Base-by-base conservation (phyloP, 1,284 basidiomycete species). In the Phlebopus sp. region DNA sequence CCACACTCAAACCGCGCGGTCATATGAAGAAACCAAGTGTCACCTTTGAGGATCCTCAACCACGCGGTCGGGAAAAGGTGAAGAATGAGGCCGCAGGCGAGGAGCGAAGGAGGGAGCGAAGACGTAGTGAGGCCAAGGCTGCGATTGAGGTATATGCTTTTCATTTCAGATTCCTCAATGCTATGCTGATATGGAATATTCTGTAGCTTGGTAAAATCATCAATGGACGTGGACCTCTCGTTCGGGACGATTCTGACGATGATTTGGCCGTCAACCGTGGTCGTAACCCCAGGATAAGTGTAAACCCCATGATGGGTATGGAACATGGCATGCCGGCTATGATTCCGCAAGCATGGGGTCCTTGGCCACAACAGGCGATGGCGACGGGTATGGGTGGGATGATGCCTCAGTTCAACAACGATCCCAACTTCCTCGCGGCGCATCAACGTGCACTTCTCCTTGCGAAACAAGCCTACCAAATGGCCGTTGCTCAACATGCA, bases 391-490 rank as follows among this genome's bases (percentile, higher is more conserved):
- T 59, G 57, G 25, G 25, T 8, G 47, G 55, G 18, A 59, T 69
- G 56, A 53, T 60, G 36, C 63, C 67, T 14, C 68, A 64, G 37
- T 54, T 64, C 4, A 55, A 43, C 56, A 52, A 64, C 5, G 84
- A 89, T 55, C 78, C 81, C 8, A 66, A 64, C 15, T 81, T 80
- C 60, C 54, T 86, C 15, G 80, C 73, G 4, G 88, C 87, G 11
- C 88, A 91, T 62, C 87, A 90, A 59, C 86, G 86, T 50, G 88
- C 88, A 2, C 86, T 92, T 78, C 71, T 87, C 67, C 72, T 75
- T 43, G 89, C 89, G 43, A 91, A 91, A 64, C 90, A 91, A 62
- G 82, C 89, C 2, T 91, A 90, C 60, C 88, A 91, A 66, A 81
- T 84, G 72, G 84, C 88, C 9, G 86, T 90, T 41, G 89, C 89